A percentile compares a stretch with the other conserved stretches of the same genome.
phyloP scores from a whole-genome alignment of 768 basidiomycete genomes.

The Lactarius evosmus region DNA sequence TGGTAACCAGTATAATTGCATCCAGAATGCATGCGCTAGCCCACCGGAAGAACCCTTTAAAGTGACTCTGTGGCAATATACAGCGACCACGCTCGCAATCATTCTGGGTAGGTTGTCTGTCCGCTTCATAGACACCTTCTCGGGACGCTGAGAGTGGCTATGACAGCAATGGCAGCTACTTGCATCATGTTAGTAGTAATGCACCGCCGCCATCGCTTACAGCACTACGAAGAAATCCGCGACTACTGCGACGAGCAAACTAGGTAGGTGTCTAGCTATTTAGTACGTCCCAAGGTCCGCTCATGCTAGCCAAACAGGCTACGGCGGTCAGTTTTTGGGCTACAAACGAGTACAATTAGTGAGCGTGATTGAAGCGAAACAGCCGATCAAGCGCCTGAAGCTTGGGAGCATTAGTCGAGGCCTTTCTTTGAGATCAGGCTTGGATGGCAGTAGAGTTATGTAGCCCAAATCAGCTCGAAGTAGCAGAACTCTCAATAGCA shows the following conservation, averaged over 20 bases:
- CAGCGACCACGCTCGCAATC: constrained; percentile 21
- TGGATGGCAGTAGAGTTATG: neutral
- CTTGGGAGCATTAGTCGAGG: neutral
- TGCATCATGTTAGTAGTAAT: constrained; percentile 27
- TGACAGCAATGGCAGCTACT: constrained; percentile 26
- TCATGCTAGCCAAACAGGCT: constrained; percentile 18
- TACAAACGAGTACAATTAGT: neutral
- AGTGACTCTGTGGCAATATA: constrained; percentile 29
- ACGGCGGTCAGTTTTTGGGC: constrained; percentile 14
- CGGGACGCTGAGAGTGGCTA: constrained; percentile 2
- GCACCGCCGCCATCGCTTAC: constrained; percentile 27
- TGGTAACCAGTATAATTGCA: constrained; percentile 22
- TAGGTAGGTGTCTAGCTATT: constrained; percentile 16
- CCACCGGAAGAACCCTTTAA: constrained; percentile 27
- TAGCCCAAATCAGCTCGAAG: constrained; percentile 2
- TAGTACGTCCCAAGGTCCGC: neutral
- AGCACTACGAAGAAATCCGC: constrained; percentile 24
- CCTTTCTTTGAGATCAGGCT: neutral
- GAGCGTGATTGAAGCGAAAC: neutral
- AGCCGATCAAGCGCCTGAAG: neutral
- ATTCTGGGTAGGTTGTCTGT: constrained; percentile 25
- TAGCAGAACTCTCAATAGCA: constrained; percentile 42
- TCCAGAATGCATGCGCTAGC: constrained; percentile 23
- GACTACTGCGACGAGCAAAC: constrained; percentile 27
- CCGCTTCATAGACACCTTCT: neutral